Base-by-base conservation (phyloP, 306 rosid genomes). In the Dalbergia oliveri region DNA sequence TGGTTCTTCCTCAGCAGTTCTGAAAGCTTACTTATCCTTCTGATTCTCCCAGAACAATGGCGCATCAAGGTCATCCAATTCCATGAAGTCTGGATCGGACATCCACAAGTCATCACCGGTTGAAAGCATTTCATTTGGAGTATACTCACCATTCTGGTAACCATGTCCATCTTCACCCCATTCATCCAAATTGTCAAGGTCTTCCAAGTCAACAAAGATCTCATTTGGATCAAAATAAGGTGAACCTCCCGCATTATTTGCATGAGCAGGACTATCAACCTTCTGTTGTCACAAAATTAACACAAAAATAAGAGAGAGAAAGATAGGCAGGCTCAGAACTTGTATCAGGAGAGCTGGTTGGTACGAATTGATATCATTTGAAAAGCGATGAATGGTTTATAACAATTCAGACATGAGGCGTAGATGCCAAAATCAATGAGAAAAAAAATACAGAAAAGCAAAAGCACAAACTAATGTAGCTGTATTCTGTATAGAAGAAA, bases 1-100 rank as follows among this genome's bases (percentile, higher is more conserved):
- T 26, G 18, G 18, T 14, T 11, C 19, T 76, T 41, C 58, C n/a
- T 56, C 75, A 64, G 23, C 75, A 64, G 23, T 13, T 65, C 72
- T 57, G 19, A 60, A 26, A 18, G 64, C 77, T 44, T 45, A 11
- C n/a, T 65, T 50, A 23, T 58, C 60, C 47, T 61, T 56, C 49
- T 61, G 77, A 66, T 82, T 34, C 10, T 71, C 53, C 35, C 5
- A 56, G 16, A 34, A 37, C 62, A 83, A 35, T 13, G 92, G 90
- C 4, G 45, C 5, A 0, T 86, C 89, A 0, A 93, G 90, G 72
- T 93, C 98, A 70, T 0, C 16, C 78, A 93, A 79, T 88, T 93
- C 98, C 85, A 93, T 54, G 71, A 41, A 92, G 64, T 66, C 75
- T 8, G 12, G 18, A 8, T 80, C 75, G 6, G 8, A 8, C 7